Percentiles rank a stretch among this genome's conserved stretches.
Conservation (phyloP, 257 asterid genomes). For the Anisodus acutangulus region DNA sequence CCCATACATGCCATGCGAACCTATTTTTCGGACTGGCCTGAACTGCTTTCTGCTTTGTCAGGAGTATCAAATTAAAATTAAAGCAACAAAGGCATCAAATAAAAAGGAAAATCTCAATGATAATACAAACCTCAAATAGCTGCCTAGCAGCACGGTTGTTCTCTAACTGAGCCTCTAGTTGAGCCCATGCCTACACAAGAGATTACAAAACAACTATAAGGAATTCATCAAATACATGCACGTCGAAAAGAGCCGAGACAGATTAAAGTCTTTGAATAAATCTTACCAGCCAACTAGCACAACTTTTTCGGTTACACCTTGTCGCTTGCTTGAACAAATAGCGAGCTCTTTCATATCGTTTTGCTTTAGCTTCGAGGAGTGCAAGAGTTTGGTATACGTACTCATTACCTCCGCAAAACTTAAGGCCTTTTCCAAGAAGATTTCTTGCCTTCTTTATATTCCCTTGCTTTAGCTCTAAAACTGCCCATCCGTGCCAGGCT, state of each 20-base stretch:
- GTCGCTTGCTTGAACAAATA: slow-evolving; percentile 91
- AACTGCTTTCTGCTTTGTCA: slow-evolving; percentile 74
- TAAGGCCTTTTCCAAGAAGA: slow-evolving; percentile 91
- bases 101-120: not conserved
- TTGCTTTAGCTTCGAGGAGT: slow-evolving; percentile 83
- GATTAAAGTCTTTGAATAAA: not conserved
- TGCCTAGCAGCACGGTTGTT: slow-evolving; percentile 61
- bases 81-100: not conserved
- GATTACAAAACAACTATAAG: not conserved
- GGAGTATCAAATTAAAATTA: not conserved
- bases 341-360: slow-evolving; percentile 77
- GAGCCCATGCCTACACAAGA: slow-evolving; percentile 90
- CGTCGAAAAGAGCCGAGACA: not conserved
- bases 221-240: not conserved
- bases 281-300: slow-evolving; percentile 99
- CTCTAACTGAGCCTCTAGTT: slow-evolving; percentile 86
- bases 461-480: slow-evolving; percentile 84
- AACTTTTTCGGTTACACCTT: slow-evolving; percentile 84
- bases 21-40: slow-evolving; percentile 95
- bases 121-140: slow-evolving; percentile 72
- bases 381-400: slow-evolving; percentile 94
- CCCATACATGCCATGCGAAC: slow-evolving; percentile 99
- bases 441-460: slow-evolving; percentile 78
- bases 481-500: slow-evolving; percentile 99
- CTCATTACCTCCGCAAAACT: slow-evolving; percentile 90